Base-by-base conservation (phyloP, 176 grass and related monocot species). In the Musa beccarii region DNA sequence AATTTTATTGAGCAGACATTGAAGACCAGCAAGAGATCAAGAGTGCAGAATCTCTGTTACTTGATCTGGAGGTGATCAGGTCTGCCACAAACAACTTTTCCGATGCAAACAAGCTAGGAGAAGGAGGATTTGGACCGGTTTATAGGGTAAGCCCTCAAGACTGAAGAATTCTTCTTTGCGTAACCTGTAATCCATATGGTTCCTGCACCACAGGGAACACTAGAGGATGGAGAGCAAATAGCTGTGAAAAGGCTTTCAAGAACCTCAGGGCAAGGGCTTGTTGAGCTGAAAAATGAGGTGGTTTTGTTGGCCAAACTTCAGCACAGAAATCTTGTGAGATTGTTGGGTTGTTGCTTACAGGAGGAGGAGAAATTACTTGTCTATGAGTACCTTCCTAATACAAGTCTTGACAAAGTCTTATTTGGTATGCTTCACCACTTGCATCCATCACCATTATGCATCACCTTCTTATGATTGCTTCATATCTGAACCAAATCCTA, bases 251-350 rank as follows among this genome's bases (percentile, higher is more conserved):
- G 84, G 68, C 86, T 96, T 73, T 81, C 86, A 11, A 84, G 83
- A 52, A 87, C 79, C 76, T 89, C 89, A 0, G 75, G 23, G 19
- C 92, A 96, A 22, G 92, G 89, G 15, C 34, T 92, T 9, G 72
- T 83, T 28, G 86, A 92, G 72, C 85, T 96, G 80, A 96, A 86
- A 83, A 96, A 96, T 55, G 92, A 92, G 76, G 84, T 92, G 25
- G 19, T 84, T 63, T 12, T 89, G 50, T 80, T 87, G 57, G 84
- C 86, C 55, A 89, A 89, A 66, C 86, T 96, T 43, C 82, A 96
- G 51, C 89, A 96, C 61, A 77, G 80, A 12, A 92, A 92, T 76
- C 86, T 92, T 69, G 92, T 96, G 11, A 79, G 83, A 8, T 78
- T 96, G 74, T 71, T 92, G 64, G 92, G 92, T 34, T 92, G 66